Evolutionary conservation across 768 basidiomycete species (phyloP).

Genomic region (Tylopilus sp.): DNA sequence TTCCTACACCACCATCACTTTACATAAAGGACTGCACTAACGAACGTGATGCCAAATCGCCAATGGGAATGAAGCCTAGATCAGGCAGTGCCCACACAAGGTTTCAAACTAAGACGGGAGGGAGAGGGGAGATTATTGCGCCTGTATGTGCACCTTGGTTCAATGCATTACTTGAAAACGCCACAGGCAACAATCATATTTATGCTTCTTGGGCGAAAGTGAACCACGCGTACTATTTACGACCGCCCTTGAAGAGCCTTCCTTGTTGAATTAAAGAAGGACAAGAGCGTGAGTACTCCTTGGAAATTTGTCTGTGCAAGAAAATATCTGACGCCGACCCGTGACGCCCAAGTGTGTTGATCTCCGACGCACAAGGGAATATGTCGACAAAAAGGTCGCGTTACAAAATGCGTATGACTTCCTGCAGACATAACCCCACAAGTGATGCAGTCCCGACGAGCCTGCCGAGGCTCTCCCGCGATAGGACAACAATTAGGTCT

Average conservation of each 20-base stretch:
- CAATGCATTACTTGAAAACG: background rate
- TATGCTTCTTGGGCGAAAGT: background rate
- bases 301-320: background rate
- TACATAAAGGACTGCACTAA: slow-evolving; percentile 6
- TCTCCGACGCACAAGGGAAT: too few species aligned
- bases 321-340: background rate
- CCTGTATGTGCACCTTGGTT: background rate
- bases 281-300: background rate
- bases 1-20: background rate
- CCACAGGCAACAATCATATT: slow-evolving; percentile 16
- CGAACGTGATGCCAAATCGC: background rate
- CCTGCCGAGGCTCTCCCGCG: slow-evolving; percentile 1
- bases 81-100: slow-evolving; percentile 4
- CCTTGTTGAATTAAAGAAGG: background rate
- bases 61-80: slow-evolving; percentile 19
- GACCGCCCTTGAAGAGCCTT: background rate
- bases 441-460: background rate
- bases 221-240: slow-evolving; percentile 6
- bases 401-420: too few species aligned
- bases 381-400: background rate
- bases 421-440: background rate
- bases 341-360: background rate
- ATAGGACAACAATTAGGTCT: background rate
- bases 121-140: background rate
- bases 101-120: slow-evolving; percentile 4